A percentile compares a stretch with the other conserved stretches of the same genome.
Evolutionary conservation across 1,284 basidiomycete species (phyloP).

Genomic region (Malassezia cuniculi): DNA sequence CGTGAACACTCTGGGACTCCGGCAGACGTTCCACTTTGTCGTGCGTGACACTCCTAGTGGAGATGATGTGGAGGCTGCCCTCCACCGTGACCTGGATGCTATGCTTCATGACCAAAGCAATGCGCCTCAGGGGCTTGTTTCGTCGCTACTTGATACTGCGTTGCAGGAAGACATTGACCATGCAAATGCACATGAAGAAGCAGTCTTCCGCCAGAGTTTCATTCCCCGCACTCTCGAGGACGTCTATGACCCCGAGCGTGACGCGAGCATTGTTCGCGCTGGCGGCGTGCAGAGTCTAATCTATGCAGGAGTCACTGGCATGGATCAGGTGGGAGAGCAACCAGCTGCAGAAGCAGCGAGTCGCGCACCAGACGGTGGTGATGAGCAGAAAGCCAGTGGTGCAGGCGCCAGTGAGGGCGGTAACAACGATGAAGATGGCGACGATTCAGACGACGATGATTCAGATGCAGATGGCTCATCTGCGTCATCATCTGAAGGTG

Average conservation of each 20-base stretch:
- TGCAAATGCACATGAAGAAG: conserved; percentile 21
- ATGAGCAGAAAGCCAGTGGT: conserved; percentile 1
- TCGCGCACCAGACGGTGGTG: background rate
- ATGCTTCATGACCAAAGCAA: conserved; percentile 19
- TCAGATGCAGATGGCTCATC: conserved; percentile 7
- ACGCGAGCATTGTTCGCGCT: conserved; percentile 19
- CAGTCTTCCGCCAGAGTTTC: conserved; percentile 36
- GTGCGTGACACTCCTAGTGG: conserved; percentile 9
- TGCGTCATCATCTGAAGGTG: background rate
- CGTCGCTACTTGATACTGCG: conserved; percentile 1
- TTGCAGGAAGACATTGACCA: background rate
- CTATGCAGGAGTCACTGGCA: conserved; percentile 19
- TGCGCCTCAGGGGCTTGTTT: conserved; percentile 15
- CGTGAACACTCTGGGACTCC: conserved; percentile 64
- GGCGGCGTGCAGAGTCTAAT: conserved; percentile 16
- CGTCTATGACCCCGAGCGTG: conserved; percentile 37
- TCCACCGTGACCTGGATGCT: background rate
- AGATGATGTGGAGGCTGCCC: background rate
- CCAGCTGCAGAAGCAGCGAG: background rate
- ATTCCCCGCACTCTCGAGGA: conserved; percentile 42
- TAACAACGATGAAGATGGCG: conserved; percentile 7
- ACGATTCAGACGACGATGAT: conserved; percentile 1
- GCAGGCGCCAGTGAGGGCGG: background rate
- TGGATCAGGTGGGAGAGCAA: conserved; percentile 5
- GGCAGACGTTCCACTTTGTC: conserved; percentile 61